Base-by-base conservation (phyloP, 2,329 filamentous ascomycete genomes). In the Lecanosticta acicola region DNA sequence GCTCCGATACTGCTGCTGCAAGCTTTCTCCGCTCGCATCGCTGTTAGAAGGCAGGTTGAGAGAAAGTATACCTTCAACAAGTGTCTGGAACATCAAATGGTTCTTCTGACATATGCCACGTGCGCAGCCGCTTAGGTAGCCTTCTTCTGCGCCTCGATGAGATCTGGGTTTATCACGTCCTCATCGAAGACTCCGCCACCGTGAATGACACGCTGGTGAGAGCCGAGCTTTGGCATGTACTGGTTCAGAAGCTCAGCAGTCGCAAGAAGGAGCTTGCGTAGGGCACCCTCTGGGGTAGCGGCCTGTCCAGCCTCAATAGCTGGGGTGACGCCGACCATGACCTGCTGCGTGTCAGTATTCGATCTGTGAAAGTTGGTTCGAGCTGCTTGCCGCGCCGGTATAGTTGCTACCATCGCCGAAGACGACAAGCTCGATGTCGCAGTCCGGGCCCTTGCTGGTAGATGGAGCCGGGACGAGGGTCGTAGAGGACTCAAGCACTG, bases 161-260 rank as follows among this genome's bases (percentile, higher is more conserved):
- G 36, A 34, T 50, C 50, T 4, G 24, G 21, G 5, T 26, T 43
- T 42, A 56, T 45, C 18, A 46, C 37, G 32, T 51, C 56, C 39
- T 56, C 54, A 29, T 60, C 57, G 21, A 57, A 56, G 20, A 59
- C 53, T 9, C 58, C 58, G n/a, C 58, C 58, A 17, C 57, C 57
- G 41, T 57, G 56, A 24, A 61, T 55, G 43, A 51, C 55, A 32
- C 56, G 51, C 41, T 59, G 56, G 44, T 61, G 58, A 11, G 43
- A 48, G 11, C 50, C 54, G 10, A 61, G 33, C 50, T 56, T 52
- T 4, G 50, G 50, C 46, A 56, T 54, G 41, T 49, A 45, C 32
- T 43, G 20, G 34, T 51, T 44, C 24, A 61, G 50, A 19, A 61
- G 26, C 51, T 60, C 57, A 38, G 50, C 52, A 13, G 57, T 58